Evolutionary conservation across 1,284 basidiomycete species (phyloP).

Genomic region (Marasmius fiardii): DNA sequence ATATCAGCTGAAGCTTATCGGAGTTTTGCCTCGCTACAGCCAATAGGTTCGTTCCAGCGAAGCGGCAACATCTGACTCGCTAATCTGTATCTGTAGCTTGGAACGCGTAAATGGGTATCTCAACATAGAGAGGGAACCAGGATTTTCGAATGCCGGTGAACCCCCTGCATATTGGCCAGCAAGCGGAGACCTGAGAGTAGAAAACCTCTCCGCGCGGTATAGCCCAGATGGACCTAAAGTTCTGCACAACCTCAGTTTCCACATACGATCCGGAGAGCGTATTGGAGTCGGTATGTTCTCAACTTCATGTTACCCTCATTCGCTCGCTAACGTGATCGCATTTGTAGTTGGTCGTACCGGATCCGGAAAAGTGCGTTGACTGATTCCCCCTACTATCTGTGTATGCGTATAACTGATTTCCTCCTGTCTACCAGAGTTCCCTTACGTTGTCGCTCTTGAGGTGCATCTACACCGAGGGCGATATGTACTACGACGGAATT

Average conservation of each 20-base stretch:
- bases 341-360: constrained; percentile 54
- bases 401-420: constrained; percentile 6
- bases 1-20: not conserved
- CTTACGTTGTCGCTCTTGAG: constrained; percentile 50
- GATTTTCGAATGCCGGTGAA: constrained; percentile 31
- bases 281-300: constrained; percentile 38
- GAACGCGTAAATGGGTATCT: constrained; percentile 62
- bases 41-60: constrained; percentile 13
- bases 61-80: not conserved
- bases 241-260: constrained; percentile 41
- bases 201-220: constrained; percentile 47
- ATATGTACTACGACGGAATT: constrained; percentile 50
- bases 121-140: constrained; percentile 53
- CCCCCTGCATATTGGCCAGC: constrained; percentile 72
- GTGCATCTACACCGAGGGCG: constrained; percentile 58
- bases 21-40: constrained; percentile 4
- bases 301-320: not conserved
- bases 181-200: constrained; percentile 53
- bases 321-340: not conserved
- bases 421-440: constrained; percentile 38
- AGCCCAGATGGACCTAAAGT: constrained; percentile 38
- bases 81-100: constrained; percentile 30
- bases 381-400: constrained; percentile 21
- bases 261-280: constrained; percentile 43
- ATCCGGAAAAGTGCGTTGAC: constrained; percentile 47